Evolutionary conservation across 2,329 filamentous ascomycete genomes (phyloP).

Genomic region (Nigrospora sphaerica): DNA sequence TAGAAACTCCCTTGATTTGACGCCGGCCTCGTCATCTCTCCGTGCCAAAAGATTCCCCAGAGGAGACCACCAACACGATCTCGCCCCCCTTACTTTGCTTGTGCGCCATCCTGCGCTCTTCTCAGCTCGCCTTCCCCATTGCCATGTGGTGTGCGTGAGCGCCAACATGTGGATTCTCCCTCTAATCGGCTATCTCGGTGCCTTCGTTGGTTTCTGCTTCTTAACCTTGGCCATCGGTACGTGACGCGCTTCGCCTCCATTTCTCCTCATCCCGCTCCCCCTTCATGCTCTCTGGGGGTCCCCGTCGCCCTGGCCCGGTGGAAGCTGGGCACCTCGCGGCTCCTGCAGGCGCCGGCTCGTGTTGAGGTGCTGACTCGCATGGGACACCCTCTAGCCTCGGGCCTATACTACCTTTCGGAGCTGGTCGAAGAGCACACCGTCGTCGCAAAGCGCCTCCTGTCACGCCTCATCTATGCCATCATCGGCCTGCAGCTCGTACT

Average conservation of each 20-base stretch:
- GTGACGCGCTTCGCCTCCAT: constrained; percentile 8
- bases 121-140: too few species aligned
- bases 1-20: too few species aligned
- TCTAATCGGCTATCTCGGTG: constrained; percentile 80
- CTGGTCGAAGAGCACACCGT: constrained; percentile 98
- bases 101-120: too few species aligned
- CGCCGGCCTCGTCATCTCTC: too few species aligned
- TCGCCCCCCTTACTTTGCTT: too few species aligned
- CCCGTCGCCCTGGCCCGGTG: too few species aligned
- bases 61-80: too few species aligned
- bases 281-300: too few species aligned
- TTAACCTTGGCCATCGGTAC: constrained; percentile 87
- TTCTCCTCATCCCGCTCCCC: too few species aligned
- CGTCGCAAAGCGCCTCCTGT: constrained; percentile 79
- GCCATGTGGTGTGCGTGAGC: too few species aligned
- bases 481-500: constrained; percentile 69
- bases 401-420: constrained; percentile 96
- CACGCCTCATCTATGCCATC: constrained; percentile 75
- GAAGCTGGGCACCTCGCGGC: background rate
- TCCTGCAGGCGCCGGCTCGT: too few species aligned
- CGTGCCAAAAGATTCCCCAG: too few species aligned
- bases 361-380: constrained; percentile 5
- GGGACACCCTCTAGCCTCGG: constrained; percentile 58
- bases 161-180: constrained; percentile 88
- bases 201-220: constrained; percentile 85